Base-by-base conservation (phyloP, 1,284 basidiomycete species). In the Pseudozyma thailandica region DNA sequence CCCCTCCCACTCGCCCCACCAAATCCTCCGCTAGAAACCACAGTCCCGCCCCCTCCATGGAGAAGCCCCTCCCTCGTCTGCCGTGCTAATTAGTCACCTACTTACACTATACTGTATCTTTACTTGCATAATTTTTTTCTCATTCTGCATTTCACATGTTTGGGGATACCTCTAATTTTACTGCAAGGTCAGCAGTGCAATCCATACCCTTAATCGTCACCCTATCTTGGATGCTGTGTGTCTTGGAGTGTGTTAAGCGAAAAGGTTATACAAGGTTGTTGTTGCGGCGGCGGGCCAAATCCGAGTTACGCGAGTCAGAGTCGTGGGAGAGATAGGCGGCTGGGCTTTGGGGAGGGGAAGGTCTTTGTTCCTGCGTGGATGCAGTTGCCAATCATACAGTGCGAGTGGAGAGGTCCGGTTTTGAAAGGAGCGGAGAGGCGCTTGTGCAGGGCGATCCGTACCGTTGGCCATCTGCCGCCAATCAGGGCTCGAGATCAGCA, bases 31-130 rank as follows among this genome's bases (percentile, higher is more conserved):
- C 60, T 15, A 35, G 60, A 27, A 52, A 39, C 1, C 49, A 48
- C 50, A 57, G 60, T 41, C 53, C 53, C 12, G 60, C 56, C 0
- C 50, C 50, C 27, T 50, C 31, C 20, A 3, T 25, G 3, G 28
- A 57, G n/a, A 64, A 64, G 33, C 41, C 54, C 6, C 54, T 64
- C 6, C 61, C 54, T 12, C 20, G 26, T 13, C 16, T 57, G 45
- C 54, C 61, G 30, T 57, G 61, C 46, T 64, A 64, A 64, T 52
- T 28, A 18, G 20, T n/a, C 12, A 5, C 9, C 12, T 10, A 6
- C 18, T 45, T 33, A 43, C 50, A 31, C 30, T 31, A 15, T 16
- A 26, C 39, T 31, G 23, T 37, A 43, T 35, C 21, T 13, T 18
- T 18, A 6, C 18, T 20, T 44, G 20, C 37, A 33, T 30, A 23